A percentile compares a stretch with the other conserved stretches of the same genome.
These are phyloP conservation scores for Biscogniauxia marginata DNA, from an alignment of 2,329 filamentous ascomycete species.

Conservation along the genomic window DNA sequence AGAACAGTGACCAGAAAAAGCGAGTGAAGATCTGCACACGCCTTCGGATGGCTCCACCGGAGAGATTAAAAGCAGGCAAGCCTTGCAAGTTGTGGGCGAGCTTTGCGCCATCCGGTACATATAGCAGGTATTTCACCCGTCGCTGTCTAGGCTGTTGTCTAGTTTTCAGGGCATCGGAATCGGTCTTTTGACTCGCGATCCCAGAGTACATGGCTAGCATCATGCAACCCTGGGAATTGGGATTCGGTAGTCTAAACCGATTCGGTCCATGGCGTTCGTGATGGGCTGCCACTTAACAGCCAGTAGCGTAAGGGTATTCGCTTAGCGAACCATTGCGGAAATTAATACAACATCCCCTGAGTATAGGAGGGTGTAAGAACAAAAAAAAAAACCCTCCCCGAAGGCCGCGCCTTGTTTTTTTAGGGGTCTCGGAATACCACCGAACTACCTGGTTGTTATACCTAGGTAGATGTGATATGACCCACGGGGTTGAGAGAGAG, in stretches of 20 bases:
- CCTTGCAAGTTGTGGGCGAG: slow-evolving; percentile 12
- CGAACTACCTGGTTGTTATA: no score
- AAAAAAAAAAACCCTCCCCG: slow-evolving; percentile 9
- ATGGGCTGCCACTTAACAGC: slow-evolving; percentile 21
- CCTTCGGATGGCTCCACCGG: slow-evolving; percentile 17
- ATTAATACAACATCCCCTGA: slow-evolving; percentile 23
- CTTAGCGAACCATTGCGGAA: slow-evolving; percentile 26
- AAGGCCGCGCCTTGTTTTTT: not conserved
- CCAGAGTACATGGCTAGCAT: slow-evolving; percentile 1
- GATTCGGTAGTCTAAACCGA: slow-evolving; percentile 8
- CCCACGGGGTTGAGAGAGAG: not conserved
- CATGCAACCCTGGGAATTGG: not conserved
- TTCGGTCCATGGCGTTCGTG: slow-evolving; percentile 11
- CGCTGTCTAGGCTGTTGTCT: slow-evolving; percentile 10
- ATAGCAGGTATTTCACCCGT: slow-evolving; percentile 1
- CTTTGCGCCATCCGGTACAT: not conserved
- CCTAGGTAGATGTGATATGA: not conserved
- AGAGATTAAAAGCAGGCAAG: slow-evolving; percentile 24
- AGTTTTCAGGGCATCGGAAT: slow-evolving; percentile 8
- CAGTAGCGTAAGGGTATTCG: slow-evolving; percentile 24
- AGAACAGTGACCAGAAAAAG: slow-evolving; percentile 10
- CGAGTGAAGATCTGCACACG: slow-evolving; percentile 24
- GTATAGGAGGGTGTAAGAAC: slow-evolving; percentile 9
- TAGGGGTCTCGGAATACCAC: not conserved
- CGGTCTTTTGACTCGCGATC: slow-evolving; percentile 2